Evolutionary conservation across 2,329 filamentous ascomycete genomes (phyloP), one percentile per base, ranked within the genome.

Genomic region (Ascocoryne sarcoides): DNA sequence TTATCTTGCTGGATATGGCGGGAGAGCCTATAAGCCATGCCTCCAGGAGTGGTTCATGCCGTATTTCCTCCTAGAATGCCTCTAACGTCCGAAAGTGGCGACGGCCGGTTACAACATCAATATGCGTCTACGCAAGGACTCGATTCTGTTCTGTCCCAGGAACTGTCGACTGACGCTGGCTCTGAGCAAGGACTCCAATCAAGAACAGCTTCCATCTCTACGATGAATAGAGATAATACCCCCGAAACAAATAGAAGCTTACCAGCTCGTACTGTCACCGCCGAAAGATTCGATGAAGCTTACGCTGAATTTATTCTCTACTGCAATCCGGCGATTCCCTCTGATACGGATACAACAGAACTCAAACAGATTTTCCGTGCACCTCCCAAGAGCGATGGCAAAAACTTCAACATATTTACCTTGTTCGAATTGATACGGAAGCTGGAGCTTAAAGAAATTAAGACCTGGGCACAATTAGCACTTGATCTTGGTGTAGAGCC

Each of bases 401-500:
- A 94, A 62, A 79, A 71, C 44, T 95, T 95, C 59, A 84, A 78
- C 55, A 84, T 84, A 0, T 93, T 77, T 60, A 69, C 69, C 5
- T 67, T 95, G 15, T 94, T 80, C 59, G 74, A 85, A 55, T 71
- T 95, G 38, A 86, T 95, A 56, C 71, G 75, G 48, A 81, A 82
- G 60, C 75, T 93, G 38, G 84, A 93, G 49, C 66, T 68, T 16
- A 89, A 85, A 57, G 85, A 94, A 56, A 79, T 95, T 60, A 92
- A 89, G 62, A 95, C 88, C 0, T 95, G 89, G 89, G 85, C 84
- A 30, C 85, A 95, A 59, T 60, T 95, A 51, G 89, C 86, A 1
- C 75, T 89, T 39, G 82, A 83, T 54, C 68, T 95, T n/a, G 89
- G 90, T 8, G 90, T 95, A 12, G 85, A 93, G 55, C 82, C 83